These are phyloP conservation scores for Fusarium sp. DNA, from an alignment of 2,329 filamentous ascomycete genomes.

Conservation along the genomic window DNA sequence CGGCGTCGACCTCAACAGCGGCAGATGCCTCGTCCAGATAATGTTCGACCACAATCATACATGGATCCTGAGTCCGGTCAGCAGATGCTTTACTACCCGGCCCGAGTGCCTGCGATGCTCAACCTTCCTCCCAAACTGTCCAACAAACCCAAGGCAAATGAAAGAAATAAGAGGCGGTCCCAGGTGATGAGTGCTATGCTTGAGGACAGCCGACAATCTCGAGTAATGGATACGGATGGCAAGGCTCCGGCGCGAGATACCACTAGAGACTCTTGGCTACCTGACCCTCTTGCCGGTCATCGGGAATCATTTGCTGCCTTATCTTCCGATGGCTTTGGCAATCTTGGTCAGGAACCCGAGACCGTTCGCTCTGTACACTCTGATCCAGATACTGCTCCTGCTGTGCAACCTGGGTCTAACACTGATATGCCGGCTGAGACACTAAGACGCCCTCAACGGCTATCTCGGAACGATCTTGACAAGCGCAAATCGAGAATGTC, in stretches of 20 bases:
- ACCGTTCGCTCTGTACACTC: constrained; percentile 39
- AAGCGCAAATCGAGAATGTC: constrained; percentile 54
- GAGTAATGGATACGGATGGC: constrained; percentile 22
- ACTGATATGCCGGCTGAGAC: constrained; percentile 40
- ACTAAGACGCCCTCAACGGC: constrained; percentile 53
- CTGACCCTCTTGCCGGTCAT: constrained; percentile 60
- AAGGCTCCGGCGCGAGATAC: constrained; percentile 34
- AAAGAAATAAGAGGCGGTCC: constrained; percentile 78
- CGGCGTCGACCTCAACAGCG: constrained; percentile 44
- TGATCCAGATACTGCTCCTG: constrained; percentile 21
- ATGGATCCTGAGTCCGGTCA: constrained; percentile 75
- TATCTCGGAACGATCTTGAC: constrained; percentile 52
- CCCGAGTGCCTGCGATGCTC: constrained; percentile 92
- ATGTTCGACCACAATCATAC: constrained; percentile 68
- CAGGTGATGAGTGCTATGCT: constrained; percentile 76
- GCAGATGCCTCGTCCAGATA: constrained; percentile 43
- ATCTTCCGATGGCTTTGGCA: constrained; percentile 47
- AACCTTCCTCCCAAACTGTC: constrained; percentile 92
- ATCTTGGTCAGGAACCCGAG: constrained; percentile 36
- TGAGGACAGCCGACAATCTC: constrained; percentile 48
- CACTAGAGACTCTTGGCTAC: constrained; percentile 58
- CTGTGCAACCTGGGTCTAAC: constrained; percentile 36
- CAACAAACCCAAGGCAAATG: constrained; percentile 73
- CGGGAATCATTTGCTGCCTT: constrained; percentile 53
- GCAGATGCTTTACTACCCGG: constrained; percentile 94